phyloP scores from a whole-genome alignment of 1,284 basidiomycete genomes.

The Apiotrichum sp. region DNA sequence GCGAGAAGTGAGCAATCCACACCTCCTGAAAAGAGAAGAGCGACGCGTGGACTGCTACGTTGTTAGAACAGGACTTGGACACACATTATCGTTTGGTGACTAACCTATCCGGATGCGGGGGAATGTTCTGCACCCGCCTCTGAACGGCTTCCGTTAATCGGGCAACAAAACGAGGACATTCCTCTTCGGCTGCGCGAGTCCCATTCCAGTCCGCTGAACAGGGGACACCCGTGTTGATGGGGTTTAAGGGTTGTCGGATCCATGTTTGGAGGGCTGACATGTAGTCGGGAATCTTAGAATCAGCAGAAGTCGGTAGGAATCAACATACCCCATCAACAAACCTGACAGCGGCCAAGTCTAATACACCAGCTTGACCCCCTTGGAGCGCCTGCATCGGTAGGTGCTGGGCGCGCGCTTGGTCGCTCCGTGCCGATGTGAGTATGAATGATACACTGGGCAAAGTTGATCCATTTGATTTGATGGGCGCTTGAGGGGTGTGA shows the following conservation, averaged over 20 bases:
- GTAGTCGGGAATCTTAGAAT: neutral
- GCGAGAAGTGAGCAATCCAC: slow-evolving; percentile 86
- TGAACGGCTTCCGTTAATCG: slow-evolving; percentile 44
- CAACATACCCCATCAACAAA: neutral
- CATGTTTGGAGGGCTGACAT: neutral
- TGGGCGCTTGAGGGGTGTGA: slow-evolving; percentile 7
- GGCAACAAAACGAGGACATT: slow-evolving; percentile 36
- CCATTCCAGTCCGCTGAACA: neutral
- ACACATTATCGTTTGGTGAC: too few relatives aligned
- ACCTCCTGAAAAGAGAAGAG: slow-evolving; percentile 90
- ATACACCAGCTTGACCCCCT: slow-evolving; percentile 30
- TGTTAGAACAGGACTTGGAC: too few relatives aligned
- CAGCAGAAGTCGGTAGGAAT: neutral
- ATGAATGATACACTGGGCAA: slow-evolving; percentile 11
- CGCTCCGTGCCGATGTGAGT: slow-evolving; percentile 28
- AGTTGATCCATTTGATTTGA: neutral
- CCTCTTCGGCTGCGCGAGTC: slow-evolving; percentile 7
- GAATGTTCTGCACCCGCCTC: too few relatives aligned
- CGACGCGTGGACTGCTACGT: slow-evolving; percentile 54
- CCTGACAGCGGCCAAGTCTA: slow-evolving; percentile 12
- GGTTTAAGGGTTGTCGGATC: neutral
- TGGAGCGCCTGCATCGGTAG: slow-evolving; percentile 28
- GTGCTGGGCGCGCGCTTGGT: slow-evolving; percentile 12
- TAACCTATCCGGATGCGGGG: too few relatives aligned
- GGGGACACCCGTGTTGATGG: slow-evolving; percentile 13